Evolutionary conservation across 2,329 filamentous ascomycete species (phyloP).

Genomic region (Bipolaris bicolor): DNA sequence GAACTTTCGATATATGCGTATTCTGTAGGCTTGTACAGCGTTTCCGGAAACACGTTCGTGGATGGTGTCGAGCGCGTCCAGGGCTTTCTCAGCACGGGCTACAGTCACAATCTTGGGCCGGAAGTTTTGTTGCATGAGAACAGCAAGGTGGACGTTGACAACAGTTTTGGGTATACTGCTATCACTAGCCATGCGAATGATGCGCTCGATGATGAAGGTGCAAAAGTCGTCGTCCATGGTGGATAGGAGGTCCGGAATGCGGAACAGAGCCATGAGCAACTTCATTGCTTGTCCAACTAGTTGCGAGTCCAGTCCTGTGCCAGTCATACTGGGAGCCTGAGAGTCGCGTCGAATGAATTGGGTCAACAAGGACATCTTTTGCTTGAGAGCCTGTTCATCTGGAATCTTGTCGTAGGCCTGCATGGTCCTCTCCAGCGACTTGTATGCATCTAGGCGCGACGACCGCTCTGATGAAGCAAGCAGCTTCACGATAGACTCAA

Average conservation of each 20-base stretch:
- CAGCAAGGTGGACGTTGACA: constrained; percentile 77
- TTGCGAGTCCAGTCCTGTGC: constrained; percentile 66
- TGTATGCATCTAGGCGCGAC: constrained; percentile 83
- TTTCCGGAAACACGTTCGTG: constrained; percentile 78
- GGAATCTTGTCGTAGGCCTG: constrained; percentile 84
- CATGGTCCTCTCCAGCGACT: constrained; percentile 75
- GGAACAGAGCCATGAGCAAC: constrained; percentile 77
- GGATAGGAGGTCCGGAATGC: constrained; percentile 72
- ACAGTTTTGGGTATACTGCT: constrained; percentile 74
- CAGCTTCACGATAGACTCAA: constrained; percentile 83
- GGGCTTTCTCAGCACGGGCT: constrained; percentile 71
- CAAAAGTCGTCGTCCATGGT: constrained; percentile 79
- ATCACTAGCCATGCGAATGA: constrained; percentile 75
- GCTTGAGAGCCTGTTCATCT: constrained; percentile 49
- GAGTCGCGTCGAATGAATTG: constrained; percentile 88
- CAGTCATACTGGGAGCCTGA: constrained; percentile 63
- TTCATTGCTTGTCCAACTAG: constrained; percentile 79
- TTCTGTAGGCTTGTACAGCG: constrained; percentile 76
- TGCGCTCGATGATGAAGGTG: constrained; percentile 79
- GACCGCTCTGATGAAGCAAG: constrained; percentile 75
- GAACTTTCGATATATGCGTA: constrained; percentile 79
- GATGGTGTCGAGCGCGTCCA: constrained; percentile 73
- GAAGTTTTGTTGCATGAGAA: constrained; percentile 82
- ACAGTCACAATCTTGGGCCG: constrained; percentile 73
- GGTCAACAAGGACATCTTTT: constrained; percentile 79